A percentile compares a stretch with the other conserved stretches of the same genome.
phyloP scores from a whole-genome alignment of 169 alveolate genomes.

The Babesia sp. region DNA sequence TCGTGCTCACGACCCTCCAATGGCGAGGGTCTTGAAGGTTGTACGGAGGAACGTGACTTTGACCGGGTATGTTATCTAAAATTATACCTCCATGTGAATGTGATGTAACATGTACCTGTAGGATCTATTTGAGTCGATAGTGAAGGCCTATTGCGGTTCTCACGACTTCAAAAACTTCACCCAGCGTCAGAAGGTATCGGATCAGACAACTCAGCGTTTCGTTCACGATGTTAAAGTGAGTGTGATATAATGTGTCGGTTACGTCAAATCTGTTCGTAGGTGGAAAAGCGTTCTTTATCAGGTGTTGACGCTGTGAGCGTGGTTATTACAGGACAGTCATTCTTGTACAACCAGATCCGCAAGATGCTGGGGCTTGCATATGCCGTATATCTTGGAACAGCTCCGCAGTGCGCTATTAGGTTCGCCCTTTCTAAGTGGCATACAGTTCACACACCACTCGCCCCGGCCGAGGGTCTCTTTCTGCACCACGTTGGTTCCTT shows the following conservation, averaged over 20 bases:
- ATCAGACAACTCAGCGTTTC: conserved; percentile 74
- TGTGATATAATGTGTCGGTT: background rate
- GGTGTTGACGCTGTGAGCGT: conserved; percentile 64
- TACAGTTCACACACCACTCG: conserved; percentile 54
- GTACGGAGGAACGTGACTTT: conserved; percentile 55
- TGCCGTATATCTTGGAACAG: conserved; percentile 77
- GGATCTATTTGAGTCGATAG: conserved; percentile 57
- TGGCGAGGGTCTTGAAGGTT: conserved; percentile 32
- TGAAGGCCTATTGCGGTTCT: conserved; percentile 72
- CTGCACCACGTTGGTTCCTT: conserved; percentile 59
- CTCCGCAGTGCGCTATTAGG: conserved; percentile 72
- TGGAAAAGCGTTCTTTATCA: background rate
- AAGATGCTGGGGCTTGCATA: conserved; percentile 79
- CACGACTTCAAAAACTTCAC: conserved; percentile 82
- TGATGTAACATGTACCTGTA: background rate
- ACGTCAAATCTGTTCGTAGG: background rate
- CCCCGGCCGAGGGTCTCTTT: conserved; percentile 77
- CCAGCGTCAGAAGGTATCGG: conserved; percentile 68
- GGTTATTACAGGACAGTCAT: conserved; percentile 80
- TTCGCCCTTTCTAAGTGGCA: conserved; percentile 60
- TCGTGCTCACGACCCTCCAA: conserved; percentile 11
- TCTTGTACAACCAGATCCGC: conserved; percentile 81
- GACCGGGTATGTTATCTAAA: conserved; percentile 41
- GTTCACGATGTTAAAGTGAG: conserved; percentile 72
- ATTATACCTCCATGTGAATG: background rate